Evolutionary conservation across 2,329 filamentous ascomycete genomes (phyloP), one percentile per base, ranked within the genome.

Genomic region (Hypoxylon sp.): DNA sequence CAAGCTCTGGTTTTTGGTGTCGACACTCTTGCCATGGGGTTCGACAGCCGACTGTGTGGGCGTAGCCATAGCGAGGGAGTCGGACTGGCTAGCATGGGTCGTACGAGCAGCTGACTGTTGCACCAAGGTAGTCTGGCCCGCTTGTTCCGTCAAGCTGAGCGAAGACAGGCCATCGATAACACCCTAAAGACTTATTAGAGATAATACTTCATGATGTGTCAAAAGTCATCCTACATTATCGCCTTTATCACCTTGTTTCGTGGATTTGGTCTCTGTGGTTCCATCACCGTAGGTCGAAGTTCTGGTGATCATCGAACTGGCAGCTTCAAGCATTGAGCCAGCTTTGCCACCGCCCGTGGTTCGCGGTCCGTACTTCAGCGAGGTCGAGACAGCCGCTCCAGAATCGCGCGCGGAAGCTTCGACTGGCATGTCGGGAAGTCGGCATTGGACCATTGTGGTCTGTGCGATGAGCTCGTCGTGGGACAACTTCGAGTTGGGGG

Each of bases 401-500:
- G 37, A 19, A 17, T n/a, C 6, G 17, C 24, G 15, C n/a, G 13
- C 26, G 15, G 30, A 28, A 17, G 11, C 26, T 24, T n/a, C n/a
- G n/a, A 41, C n/a, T 1, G 37, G 37, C 4, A 41, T 19, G 5
- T 19, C n/a, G 7, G 52, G 17, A 7, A 34, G 5, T 13, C 13
- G 24, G 6, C 44, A 6, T 7, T 59, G 55, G 20, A 55, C 15
- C 6, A 34, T 26, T 8, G 34, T 28, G 20, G 20, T 13, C 22
- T 56, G 41, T 7, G 34, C 37, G 1, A 30, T 1, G 11, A 50
- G 30, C 6, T 68, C 68, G 26, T 56, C 30, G 5, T 8, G 3
- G 4, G 53, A 32, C 20, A 70, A 10, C 3, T 56, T 30, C 5
- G 32, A 59, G n/a, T 52, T 68, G 28, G 71, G 78, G 30, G 59